Percentiles rank a stretch among this genome's conserved stretches.
These are phyloP conservation scores for Colletotrichum paranaense DNA, from an alignment of 2,329 filamentous ascomycete species.

Conservation along the genomic window DNA sequence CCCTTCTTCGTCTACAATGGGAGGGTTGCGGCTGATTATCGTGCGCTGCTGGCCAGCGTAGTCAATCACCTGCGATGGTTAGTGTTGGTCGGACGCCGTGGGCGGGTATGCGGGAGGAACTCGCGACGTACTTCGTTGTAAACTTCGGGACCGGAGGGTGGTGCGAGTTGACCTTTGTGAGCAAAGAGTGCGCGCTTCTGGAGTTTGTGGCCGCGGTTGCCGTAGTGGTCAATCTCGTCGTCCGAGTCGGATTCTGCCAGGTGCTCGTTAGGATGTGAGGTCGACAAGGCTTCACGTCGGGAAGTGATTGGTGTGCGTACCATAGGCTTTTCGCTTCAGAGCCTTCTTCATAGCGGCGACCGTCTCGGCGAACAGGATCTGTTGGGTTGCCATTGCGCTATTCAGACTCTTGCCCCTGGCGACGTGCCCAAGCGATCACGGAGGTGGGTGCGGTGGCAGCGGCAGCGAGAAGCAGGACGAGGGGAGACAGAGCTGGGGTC, in stretches of 20 bases:
- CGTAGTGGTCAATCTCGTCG: constrained; percentile 74
- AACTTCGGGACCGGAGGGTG: constrained; percentile 72
- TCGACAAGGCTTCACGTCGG: neutral
- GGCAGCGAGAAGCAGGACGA: constrained; percentile 8
- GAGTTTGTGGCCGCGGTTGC: constrained; percentile 83
- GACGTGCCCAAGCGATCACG: constrained; percentile 26
- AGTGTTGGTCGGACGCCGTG: neutral
- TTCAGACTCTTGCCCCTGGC: constrained; percentile 10
- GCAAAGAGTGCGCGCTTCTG: constrained; percentile 80
- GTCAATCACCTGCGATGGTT: constrained; percentile 68
- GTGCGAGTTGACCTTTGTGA: constrained; percentile 75
- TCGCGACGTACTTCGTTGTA: constrained; percentile 74
- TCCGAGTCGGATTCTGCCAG: constrained; percentile 81
- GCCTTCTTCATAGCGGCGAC: constrained; percentile 77
- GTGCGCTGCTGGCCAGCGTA: constrained; percentile 79
- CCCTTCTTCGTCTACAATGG: constrained; percentile 80
- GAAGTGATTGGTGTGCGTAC: constrained; percentile 48
- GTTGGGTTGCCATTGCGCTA: constrained; percentile 60
- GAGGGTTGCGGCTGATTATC: constrained; percentile 80
- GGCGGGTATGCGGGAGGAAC: too few relatives aligned
- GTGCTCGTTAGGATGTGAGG: constrained; percentile 18
- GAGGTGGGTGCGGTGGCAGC: constrained; percentile 4
- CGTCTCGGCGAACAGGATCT: constrained; percentile 73
- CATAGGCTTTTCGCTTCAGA: constrained; percentile 72
- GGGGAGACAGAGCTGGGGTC: neutral